These are phyloP conservation scores for Syzygium aromaticum DNA, from an alignment of 345 rosid genomes.

Conservation along the genomic window DNA sequence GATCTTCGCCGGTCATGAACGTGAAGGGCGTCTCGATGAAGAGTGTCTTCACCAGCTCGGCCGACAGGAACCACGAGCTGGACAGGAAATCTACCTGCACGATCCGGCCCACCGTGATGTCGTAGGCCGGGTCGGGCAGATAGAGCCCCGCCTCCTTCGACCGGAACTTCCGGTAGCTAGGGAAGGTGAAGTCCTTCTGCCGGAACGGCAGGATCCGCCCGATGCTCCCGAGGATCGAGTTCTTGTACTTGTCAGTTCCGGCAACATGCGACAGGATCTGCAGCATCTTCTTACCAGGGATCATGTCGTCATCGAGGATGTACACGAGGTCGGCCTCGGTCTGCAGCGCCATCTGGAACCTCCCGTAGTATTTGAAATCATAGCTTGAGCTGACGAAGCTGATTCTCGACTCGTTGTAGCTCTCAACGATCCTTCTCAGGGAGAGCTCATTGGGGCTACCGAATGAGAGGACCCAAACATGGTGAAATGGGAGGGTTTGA, in stretches of 20 bases:
- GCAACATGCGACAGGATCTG: conserved; percentile 94
- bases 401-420: conserved; percentile 83
- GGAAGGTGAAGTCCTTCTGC: conserved; percentile 92
- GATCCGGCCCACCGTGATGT: conserved; percentile 61
- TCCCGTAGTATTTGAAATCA: conserved; percentile 94
- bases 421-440: conserved; percentile 58
- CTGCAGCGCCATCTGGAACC: conserved; percentile 93
- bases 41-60: conserved; percentile 81
- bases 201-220: conserved; percentile 94
- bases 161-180: conserved; percentile 83
- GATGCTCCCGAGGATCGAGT: conserved; percentile 89
- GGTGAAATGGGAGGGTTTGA: conserved; percentile 88
- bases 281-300: conserved; percentile 89
- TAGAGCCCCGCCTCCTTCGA: conserved; percentile 96
- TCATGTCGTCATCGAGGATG: conserved; percentile 88
- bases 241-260: conserved; percentile 86
- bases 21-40: conserved; percentile 90
- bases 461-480: conserved; percentile 89
- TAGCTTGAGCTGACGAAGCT: conserved; percentile 88
- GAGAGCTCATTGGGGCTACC: conserved; percentile 77
- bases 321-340: conserved; percentile 89
- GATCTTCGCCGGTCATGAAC: conserved; percentile 95
- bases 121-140: conserved; percentile 97
- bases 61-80: conserved; percentile 93
- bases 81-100: conserved; percentile 98